Percentiles rank a stretch among this genome's conserved stretches.
Conservation (phyloP, 169 alveolate genomes). For the Besnoitia besnoiti region DNA sequence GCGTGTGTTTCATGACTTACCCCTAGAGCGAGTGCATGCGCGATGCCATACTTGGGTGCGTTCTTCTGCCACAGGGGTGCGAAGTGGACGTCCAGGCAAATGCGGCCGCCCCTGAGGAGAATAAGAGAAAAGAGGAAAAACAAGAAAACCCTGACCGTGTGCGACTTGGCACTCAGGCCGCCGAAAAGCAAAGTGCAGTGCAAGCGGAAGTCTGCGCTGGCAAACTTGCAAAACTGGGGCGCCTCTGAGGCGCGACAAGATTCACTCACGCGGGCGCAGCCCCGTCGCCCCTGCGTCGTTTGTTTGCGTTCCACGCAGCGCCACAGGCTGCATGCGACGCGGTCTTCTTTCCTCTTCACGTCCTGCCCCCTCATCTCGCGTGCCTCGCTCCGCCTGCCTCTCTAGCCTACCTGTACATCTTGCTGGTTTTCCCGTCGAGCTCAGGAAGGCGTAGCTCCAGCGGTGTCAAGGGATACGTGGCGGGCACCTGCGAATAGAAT, state of each 20-base stretch:
- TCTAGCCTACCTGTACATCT: constrained; percentile 90
- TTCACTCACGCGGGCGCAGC: too few species aligned
- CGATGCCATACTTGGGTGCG: constrained; percentile 95
- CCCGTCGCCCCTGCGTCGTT: too few species aligned
- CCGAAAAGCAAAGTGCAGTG: too few species aligned
- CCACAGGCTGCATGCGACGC: too few species aligned
- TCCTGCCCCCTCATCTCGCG: neutral
- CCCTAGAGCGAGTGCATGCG: constrained; percentile 95
- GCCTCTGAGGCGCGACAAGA: too few species aligned
- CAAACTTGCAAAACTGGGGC: too few species aligned
- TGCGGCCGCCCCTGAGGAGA: constrained; percentile 92
- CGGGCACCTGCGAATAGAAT: constrained; percentile 86
- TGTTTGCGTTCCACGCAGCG: too few species aligned
- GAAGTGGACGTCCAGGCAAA: constrained; percentile 95
- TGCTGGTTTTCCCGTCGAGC: constrained; percentile 96
- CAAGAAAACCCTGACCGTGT: too few species aligned
- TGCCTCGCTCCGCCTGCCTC: neutral
- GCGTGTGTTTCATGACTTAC: too few species aligned
- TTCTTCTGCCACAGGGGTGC: constrained; percentile 95
- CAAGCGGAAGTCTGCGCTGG: too few species aligned
- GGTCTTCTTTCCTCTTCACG: neutral
- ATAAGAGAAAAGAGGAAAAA: too few species aligned
- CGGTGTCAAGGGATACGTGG: constrained; percentile 96
- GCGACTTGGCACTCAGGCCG: too few species aligned
- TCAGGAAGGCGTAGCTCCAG: constrained; percentile 94